These are phyloP conservation scores for Besnoitia besnoiti DNA, from an alignment of 169 alveolate genomes.

Conservation along the genomic window DNA sequence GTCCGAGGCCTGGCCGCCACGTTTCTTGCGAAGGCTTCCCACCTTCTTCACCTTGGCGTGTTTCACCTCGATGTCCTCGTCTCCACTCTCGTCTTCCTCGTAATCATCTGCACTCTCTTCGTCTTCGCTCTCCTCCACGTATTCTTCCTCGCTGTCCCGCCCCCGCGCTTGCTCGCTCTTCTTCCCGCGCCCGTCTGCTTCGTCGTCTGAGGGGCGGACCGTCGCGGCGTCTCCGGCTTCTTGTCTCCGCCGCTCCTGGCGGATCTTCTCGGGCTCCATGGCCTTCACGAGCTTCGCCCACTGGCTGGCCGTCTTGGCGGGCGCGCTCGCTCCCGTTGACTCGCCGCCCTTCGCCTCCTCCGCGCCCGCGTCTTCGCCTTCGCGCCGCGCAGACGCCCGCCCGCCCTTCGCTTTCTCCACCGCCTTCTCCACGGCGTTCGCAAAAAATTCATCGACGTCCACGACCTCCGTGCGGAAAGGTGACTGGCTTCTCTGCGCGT, in stretches of 20 bases:
- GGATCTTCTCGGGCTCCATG: conserved; percentile 29
- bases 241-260: neutral
- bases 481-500: no score
- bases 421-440: conserved; percentile 28
- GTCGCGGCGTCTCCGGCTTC: neutral
- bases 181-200: neutral
- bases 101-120: neutral
- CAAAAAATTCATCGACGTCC: conserved; percentile 47
- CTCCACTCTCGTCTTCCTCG: neutral
- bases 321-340: neutral
- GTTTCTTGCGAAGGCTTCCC: neutral
- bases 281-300: conserved; percentile 23
- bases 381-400: no score
- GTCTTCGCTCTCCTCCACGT: neutral
- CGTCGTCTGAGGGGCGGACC: neutral
- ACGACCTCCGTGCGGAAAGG: no score
- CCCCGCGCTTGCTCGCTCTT: neutral
- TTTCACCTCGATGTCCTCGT: neutral
- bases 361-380: neutral
- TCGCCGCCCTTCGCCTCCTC: neutral
- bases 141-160: neutral
- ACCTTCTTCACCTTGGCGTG: neutral
- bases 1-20: neutral
- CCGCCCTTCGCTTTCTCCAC: conserved; percentile 10
- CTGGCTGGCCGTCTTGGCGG: neutral